Base-by-base conservation (phyloP, 495 filamentous ascomycete genomes). In the Penicillium tannophilum region DNA sequence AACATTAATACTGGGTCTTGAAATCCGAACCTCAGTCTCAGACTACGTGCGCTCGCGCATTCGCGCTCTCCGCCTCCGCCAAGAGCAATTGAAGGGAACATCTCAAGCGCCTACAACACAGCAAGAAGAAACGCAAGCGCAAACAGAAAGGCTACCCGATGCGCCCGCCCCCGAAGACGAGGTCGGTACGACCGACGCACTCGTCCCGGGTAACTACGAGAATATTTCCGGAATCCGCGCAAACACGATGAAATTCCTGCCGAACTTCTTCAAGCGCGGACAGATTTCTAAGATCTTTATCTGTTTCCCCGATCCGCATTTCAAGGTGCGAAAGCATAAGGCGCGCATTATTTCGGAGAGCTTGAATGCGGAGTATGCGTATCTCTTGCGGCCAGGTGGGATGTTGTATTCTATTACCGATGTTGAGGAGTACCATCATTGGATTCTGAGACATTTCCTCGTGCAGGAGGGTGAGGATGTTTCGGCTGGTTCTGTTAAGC, bases 221-320 rank as follows among this genome's bases (percentile, higher is more conserved):
- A 98, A 98, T 73, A 88, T 93, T 59, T 81, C 86, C 47, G 93
- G 90, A 56, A 73, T 97, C 43, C 88, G 94, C 57, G 89, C 89
- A 60, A 98, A 98, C 78, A 90, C 90, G 14, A 98, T 98, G 94
- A 98, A 98, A 64, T 98, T 97, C 77, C 77, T 98, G 16, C 93
- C 94, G 42, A 97, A 98, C 71, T 95, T 97, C 81, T 97, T 98
- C 78, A 75, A 71, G 52, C 88, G 73, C 43, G 66, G 69, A 26
- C 89, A 96, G 68, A 85, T 98, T 30, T 82, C 81, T 54, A 93
- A 92, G 71, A 89, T 97, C 70, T 98, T 97, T 72, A 89, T 98
- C 68, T 97, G 94, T 78, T 98, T 98, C 75, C 94, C 94, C 0
- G 94, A 98, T 68, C 94, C 94, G 60, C 94, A 98, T 72, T 98